phyloP scores from a whole-genome alignment of 768 basidiomycete genomes.

The Fistulinella prunicolor region DNA sequence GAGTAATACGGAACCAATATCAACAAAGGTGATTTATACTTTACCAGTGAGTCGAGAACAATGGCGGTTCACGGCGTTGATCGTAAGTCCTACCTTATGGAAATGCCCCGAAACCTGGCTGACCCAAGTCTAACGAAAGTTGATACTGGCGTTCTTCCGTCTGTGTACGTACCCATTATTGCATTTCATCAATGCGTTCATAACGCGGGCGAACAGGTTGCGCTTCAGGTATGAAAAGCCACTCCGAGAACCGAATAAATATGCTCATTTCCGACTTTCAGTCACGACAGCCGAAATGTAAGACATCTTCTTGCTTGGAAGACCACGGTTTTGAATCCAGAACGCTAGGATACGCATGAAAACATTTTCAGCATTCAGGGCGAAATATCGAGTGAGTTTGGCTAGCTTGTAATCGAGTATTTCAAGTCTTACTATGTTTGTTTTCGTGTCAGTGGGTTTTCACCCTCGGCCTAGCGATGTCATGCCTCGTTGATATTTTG shows the following conservation, averaged over 20 bases:
- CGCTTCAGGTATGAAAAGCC: slow-evolving; percentile 30
- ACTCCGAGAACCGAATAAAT: too few species aligned
- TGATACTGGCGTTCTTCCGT: slow-evolving; percentile 30
- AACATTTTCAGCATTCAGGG: slow-evolving; percentile 25
- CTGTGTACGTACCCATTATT: slow-evolving; percentile 21
- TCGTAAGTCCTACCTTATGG: slow-evolving; percentile 28
- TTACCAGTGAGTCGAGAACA: slow-evolving; percentile 26
- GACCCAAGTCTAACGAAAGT: slow-evolving; percentile 11
- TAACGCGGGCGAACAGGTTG: slow-evolving; percentile 30
- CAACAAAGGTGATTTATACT: not conserved
- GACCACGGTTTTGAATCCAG: not conserved
- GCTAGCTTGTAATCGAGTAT: not conserved
- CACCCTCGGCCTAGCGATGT: slow-evolving; percentile 49
- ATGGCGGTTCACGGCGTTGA: slow-evolving; percentile 31
- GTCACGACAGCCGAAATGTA: slow-evolving; percentile 33
- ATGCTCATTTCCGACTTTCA: slow-evolving; percentile 12
- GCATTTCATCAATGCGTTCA: not conserved
- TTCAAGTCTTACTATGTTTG: not conserved
- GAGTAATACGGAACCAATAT: slow-evolving; percentile 5
- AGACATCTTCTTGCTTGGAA: not conserved
- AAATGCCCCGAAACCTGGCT: not conserved
- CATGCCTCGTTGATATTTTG: slow-evolving; percentile 47
- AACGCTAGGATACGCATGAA: slow-evolving; percentile 24
- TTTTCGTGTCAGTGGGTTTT: slow-evolving; percentile 42
- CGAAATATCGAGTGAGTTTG: slow-evolving; percentile 18